Evolutionary conservation across 768 basidiomycete genomes (phyloP).

Genomic region (Basidioascus undulatus): DNA sequence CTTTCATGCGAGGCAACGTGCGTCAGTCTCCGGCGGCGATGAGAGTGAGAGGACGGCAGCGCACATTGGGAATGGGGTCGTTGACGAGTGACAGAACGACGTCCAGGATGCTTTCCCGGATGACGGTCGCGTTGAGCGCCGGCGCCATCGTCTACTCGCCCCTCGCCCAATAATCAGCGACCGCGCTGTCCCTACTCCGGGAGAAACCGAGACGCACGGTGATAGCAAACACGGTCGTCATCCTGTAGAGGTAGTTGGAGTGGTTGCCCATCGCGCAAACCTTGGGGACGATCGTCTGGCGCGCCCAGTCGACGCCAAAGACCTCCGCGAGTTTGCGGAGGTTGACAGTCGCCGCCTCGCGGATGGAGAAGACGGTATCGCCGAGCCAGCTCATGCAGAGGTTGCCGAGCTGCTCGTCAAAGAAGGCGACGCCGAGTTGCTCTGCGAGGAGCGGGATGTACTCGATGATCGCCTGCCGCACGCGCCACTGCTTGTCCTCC

Average conservation of each 20-base stretch:
- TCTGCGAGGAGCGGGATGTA: constrained; percentile 94
- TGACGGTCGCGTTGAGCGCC: constrained; percentile 57
- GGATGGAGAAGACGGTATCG: constrained; percentile 92
- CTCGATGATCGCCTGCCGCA: constrained; percentile 97
- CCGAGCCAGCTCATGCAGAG: constrained; percentile 98
- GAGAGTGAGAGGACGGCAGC: no score
- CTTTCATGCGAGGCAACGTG: no score
- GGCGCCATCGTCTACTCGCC: constrained; percentile 92
- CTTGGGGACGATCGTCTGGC: constrained; percentile 77
- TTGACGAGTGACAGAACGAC: constrained; percentile 56
- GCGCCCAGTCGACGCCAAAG: constrained; percentile 96
- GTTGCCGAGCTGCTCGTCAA: constrained; percentile 88
- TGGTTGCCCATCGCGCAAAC: constrained; percentile 92
- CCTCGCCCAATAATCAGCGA: no score
- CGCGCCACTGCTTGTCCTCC: constrained; percentile 98
- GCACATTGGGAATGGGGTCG: constrained; percentile 96
- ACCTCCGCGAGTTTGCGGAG: constrained; percentile 92
- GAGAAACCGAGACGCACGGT: constrained; percentile 52
- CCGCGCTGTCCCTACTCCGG: no score
- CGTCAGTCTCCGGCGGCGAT: no score
- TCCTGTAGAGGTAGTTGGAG: constrained; percentile 86
- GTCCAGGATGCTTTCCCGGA: constrained; percentile 59
- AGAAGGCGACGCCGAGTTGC: constrained; percentile 90
- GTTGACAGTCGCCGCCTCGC: constrained; percentile 93
- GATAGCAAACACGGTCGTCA: constrained; percentile 98